Conservation (phyloP, 495 filamentous ascomycete species). For the Umbilicaria muhlenbergii region DNA sequence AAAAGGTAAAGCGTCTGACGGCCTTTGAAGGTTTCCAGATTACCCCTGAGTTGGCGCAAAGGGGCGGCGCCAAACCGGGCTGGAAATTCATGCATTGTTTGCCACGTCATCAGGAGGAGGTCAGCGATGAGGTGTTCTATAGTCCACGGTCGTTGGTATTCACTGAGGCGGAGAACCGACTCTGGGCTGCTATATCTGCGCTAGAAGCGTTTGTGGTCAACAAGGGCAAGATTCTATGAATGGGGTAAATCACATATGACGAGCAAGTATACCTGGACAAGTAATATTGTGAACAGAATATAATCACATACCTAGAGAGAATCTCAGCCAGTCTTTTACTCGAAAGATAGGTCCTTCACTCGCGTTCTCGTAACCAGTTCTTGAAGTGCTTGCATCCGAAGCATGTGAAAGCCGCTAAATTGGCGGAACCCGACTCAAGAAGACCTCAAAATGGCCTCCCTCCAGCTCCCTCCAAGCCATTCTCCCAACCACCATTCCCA, state of each 20-base stretch:
- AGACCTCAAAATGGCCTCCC: no score
- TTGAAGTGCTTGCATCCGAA: background rate
- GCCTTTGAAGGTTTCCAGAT: constrained; percentile 86
- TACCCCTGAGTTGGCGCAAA: constrained; percentile 61
- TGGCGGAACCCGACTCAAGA: no score
- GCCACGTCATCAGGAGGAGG: constrained; percentile 87
- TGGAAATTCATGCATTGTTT: constrained; percentile 99
- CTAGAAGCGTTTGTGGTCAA: constrained; percentile 86
- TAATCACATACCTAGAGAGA: no score
- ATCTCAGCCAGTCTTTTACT: no score
- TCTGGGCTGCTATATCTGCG: constrained; percentile 78
- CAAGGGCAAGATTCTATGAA: constrained; percentile 53
- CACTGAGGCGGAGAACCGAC: constrained; percentile 80
- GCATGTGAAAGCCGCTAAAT: no score
- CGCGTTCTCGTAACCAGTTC: background rate
- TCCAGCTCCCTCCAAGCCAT: no score
- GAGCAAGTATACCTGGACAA: no score
- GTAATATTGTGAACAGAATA: no score
- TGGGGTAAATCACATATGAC: no score
- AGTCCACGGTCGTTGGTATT: constrained; percentile 68
- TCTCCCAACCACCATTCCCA: no score
- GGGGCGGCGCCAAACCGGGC: constrained; percentile 69
- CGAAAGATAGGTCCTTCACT: no score
- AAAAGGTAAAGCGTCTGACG: constrained; percentile 55
- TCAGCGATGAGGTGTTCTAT: constrained; percentile 89